Evolutionary conservation across 306 rosid genomes (phyloP).

Genomic region (Quercus dentata): DNA sequence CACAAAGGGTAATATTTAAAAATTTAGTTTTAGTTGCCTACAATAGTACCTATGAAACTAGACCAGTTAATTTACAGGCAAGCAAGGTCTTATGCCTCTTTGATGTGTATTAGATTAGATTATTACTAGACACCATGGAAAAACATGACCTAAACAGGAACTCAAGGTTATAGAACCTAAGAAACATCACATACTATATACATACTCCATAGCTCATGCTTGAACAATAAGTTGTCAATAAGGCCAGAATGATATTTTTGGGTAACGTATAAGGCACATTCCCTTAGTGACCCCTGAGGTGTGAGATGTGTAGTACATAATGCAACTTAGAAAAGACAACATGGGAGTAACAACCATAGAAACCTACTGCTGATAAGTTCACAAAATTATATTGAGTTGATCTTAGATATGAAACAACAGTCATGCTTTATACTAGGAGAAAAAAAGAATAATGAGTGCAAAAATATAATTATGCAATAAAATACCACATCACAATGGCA

Average conservation of each 20-base stretch:
- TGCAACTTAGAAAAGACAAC: neutral
- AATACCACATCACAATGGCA: slow-evolving; percentile 90
- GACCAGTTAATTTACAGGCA: neutral
- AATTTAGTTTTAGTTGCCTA: neutral
- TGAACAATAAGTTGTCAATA: neutral
- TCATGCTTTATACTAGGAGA: neutral
- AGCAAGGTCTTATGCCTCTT: neutral
- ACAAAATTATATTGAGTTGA: neutral
- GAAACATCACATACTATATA: neutral
- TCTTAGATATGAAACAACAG: slow-evolving; percentile 6
- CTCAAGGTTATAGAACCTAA: neutral
- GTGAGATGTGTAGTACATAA: neutral
- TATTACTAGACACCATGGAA: neutral
- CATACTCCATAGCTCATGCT: neutral
- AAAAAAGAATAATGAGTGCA: neutral
- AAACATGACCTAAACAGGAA: neutral
- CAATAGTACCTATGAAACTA: neutral
- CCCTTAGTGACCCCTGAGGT: neutral
- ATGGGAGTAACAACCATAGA: slow-evolving; percentile 4
- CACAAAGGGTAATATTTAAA: neutral
- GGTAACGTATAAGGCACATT: neutral
- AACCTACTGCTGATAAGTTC: neutral
- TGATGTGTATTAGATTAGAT: too few species aligned
- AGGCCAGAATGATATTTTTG: neutral
- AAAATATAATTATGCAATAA: slow-evolving; percentile 11